These are phyloP conservation scores for Pistacia integerrima DNA, from an alignment of 345 rosid genomes.

Conservation along the genomic window DNA sequence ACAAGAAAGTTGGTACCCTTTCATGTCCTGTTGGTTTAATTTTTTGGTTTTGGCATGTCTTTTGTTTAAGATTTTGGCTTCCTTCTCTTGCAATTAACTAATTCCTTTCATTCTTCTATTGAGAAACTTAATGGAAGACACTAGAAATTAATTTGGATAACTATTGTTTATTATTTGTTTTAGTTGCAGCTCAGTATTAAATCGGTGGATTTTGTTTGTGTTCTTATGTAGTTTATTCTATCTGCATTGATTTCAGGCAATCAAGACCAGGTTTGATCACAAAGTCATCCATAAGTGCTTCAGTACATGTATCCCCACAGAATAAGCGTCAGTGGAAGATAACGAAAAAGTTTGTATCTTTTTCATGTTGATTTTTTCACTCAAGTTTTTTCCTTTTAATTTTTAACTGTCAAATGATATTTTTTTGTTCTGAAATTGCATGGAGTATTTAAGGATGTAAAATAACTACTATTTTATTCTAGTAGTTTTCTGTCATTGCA, in stretches of 20 bases:
- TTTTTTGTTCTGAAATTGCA: not conserved
- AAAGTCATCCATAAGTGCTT: constrained; percentile 39
- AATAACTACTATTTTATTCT: not conserved
- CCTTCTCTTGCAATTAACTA: constrained; percentile 5
- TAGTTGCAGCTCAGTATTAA: not conserved
- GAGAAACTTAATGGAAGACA: constrained; percentile 3
- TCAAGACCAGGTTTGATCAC: constrained; percentile 38
- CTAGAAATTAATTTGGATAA: not conserved
- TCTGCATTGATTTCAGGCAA: constrained; percentile 43
- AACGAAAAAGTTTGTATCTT: constrained; percentile 44
- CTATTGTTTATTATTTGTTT: not conserved
- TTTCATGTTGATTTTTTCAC: constrained; percentile 25
- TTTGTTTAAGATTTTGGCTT: not conserved
- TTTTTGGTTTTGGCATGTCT: constrained; percentile 9
- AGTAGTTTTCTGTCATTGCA: not conserved
- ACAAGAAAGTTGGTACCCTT: constrained; percentile 50
- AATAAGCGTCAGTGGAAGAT: constrained; percentile 44
- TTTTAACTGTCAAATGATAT: not conserved
- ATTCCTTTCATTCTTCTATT: constrained; percentile 8
- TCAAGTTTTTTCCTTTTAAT: not conserved
- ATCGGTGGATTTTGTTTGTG: not conserved
- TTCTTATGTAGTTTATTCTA: not conserved
- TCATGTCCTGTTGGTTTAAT: constrained; percentile 13
- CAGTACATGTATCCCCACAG: constrained; percentile 34
- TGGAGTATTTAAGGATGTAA: not conserved